Evolutionary conservation across 1,139 yeast species (phyloP).

Genomic region (Nadsonia commutata): DNA sequence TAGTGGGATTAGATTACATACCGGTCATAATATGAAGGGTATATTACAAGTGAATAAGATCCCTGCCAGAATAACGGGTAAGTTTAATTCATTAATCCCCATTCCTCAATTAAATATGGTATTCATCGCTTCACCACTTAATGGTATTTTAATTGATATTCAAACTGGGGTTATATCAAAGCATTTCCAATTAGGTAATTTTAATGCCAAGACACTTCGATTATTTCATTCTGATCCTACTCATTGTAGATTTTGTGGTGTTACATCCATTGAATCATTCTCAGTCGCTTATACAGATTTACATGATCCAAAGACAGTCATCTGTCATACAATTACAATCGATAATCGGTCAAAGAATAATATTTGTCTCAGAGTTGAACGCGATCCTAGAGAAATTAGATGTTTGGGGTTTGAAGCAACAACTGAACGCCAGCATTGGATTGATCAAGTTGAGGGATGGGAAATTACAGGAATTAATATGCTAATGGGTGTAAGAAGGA

Average conservation of each 20-base stretch:
- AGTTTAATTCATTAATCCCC: slow-evolving; percentile 13
- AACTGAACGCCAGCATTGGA: slow-evolving; percentile 56
- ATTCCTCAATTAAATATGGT: slow-evolving; percentile 21
- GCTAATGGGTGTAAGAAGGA: slow-evolving; percentile 54
- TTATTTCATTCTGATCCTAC: slow-evolving; percentile 76
- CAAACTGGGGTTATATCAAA: slow-evolving; percentile 56
- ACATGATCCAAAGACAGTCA: slow-evolving; percentile 37
- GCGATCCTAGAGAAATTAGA: slow-evolving; percentile 83
- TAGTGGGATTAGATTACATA: background rate
- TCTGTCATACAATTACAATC: slow-evolving; percentile 58
- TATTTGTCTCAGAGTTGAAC: slow-evolving; percentile 76
- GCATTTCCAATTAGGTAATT: slow-evolving; percentile 44
- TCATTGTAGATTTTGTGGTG: slow-evolving; percentile 83
- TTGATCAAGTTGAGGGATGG: slow-evolving; percentile 58
- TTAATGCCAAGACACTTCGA: slow-evolving; percentile 42
- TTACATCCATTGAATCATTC: slow-evolving; percentile 62
- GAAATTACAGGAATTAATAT: slow-evolving; percentile 62
- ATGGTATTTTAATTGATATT: slow-evolving; percentile 42
- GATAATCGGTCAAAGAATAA: slow-evolving; percentile 65
- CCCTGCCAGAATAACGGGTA: slow-evolving; percentile 10
- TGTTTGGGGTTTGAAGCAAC: slow-evolving; percentile 74
- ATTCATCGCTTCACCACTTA: slow-evolving; percentile 13
- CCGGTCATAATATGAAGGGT: background rate
- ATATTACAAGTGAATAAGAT: background rate
- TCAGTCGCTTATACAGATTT: slow-evolving; percentile 57